Conservation (phyloP, 2,329 filamentous ascomycete genomes). For the Penicillium sp. region DNA sequence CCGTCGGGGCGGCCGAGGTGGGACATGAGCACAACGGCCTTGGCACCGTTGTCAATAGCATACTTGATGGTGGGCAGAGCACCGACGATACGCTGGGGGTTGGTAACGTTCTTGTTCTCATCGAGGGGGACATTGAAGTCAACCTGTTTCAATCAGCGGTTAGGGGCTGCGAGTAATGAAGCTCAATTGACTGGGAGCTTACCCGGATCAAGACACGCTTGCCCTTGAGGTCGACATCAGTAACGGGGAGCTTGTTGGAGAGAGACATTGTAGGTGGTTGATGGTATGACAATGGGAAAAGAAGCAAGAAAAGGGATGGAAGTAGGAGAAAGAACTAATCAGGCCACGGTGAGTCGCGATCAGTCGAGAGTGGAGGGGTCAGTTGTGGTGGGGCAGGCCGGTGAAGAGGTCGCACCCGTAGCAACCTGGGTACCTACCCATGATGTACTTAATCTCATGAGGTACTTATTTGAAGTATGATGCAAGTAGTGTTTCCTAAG, state of each 20-base stretch:
- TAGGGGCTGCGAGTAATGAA: conserved; percentile 1
- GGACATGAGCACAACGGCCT: conserved; percentile 95
- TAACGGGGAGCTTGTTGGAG: conserved; percentile 96
- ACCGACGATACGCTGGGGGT: conserved; percentile 97
- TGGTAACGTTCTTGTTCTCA: conserved; percentile 88
- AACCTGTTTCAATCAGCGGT: conserved; percentile 59
- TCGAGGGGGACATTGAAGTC: conserved; percentile 99
- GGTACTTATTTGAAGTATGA: conserved; percentile 3
- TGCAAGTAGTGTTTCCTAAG: not conserved
- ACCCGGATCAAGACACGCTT: conserved; percentile 98
- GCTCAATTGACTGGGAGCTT: conserved; percentile 46
- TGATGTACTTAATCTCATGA: conserved; percentile 8
- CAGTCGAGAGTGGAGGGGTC: conserved; percentile 25
- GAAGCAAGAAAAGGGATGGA: conserved; percentile 6
- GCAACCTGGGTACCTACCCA: conserved; percentile 11
- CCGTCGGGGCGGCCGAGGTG: conserved; percentile 96
- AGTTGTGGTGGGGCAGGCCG: conserved; percentile 26
- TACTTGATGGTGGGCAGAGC: conserved; percentile 95
- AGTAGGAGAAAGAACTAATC: conserved; percentile 18
- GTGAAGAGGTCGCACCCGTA: conserved; percentile 23
- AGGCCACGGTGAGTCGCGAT: conserved; percentile 29
- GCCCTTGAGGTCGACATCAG: conserved; percentile 93
- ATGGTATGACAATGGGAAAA: conserved; percentile 12
- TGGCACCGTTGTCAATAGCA: conserved; percentile 84
- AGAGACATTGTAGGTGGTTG: conserved; percentile 74